These are phyloP conservation scores for Dillenia suffruticosa DNA, from an alignment of 164 flowering plant species.

Conservation along the genomic window DNA sequence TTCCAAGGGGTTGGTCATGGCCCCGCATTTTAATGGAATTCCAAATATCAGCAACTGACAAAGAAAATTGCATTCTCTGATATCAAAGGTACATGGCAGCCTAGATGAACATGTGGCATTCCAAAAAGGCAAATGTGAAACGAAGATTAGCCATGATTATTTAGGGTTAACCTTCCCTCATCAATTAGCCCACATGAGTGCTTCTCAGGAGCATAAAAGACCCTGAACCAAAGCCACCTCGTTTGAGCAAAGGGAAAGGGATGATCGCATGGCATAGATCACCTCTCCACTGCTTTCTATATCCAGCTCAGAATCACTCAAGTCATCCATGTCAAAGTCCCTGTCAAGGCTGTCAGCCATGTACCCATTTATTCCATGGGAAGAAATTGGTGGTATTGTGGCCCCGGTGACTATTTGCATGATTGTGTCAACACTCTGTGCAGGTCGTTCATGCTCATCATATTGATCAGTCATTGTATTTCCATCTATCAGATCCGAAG, in stretches of 20 bases:
- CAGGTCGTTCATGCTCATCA: constrained; percentile 66
- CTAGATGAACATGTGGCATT: too few relatives aligned
- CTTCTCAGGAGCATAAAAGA: not conserved
- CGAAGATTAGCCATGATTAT: too few relatives aligned
- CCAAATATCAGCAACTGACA: too few relatives aligned
- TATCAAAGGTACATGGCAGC: too few relatives aligned
- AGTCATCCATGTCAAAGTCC: constrained; percentile 66
- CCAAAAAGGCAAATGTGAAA: too few relatives aligned
- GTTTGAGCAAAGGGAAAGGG: too few relatives aligned
- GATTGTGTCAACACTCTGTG: constrained; percentile 61
- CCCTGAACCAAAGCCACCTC: not conserved
- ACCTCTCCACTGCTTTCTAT: constrained; percentile 73
- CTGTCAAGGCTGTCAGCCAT: constrained; percentile 33
- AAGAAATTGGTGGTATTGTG: constrained; percentile 52
- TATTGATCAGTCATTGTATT: constrained; percentile 42
- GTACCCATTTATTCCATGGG: constrained; percentile 21
- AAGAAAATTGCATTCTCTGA: too few relatives aligned
- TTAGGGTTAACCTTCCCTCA: not conserved
- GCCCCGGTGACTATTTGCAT: constrained; percentile 78
- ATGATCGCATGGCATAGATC: constrained; percentile 46
- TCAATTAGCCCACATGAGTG: not conserved
- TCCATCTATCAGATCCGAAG: constrained; percentile 61
- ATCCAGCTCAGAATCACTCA: constrained; percentile 56
- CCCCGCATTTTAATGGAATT: too few relatives aligned
- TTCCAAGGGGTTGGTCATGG: too few relatives aligned